A percentile compares a stretch with the other conserved stretches of the same genome.
These are phyloP conservation scores for Lodderomyces beijingensis DNA, from an alignment of 1,139 yeast genomes.

Conservation along the genomic window DNA sequence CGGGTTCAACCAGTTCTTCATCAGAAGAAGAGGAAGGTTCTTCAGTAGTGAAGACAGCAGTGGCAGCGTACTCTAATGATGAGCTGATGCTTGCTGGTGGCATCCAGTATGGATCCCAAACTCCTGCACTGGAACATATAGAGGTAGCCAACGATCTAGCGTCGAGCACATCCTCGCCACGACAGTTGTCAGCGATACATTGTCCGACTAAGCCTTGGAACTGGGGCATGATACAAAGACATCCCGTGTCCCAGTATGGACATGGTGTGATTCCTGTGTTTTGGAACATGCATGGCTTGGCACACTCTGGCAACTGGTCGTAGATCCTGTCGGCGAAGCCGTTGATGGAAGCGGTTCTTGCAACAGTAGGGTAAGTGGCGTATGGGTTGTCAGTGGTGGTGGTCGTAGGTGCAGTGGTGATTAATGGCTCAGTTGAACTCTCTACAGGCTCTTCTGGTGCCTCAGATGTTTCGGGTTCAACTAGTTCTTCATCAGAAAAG, in stretches of 20 bases:
- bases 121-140: slow-evolving; percentile 40
- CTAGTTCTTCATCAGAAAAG: neutral
- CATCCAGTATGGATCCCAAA: slow-evolving; percentile 36
- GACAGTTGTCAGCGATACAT: slow-evolving; percentile 26
- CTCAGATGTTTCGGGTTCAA: slow-evolving; percentile 1
- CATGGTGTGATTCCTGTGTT: slow-evolving; percentile 29
- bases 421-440: neutral
- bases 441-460: neutral
- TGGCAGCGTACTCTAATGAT: slow-evolving; percentile 28
- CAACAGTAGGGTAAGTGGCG: slow-evolving; percentile 29
- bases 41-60: slow-evolving; percentile 11
- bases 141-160: slow-evolving; percentile 42
- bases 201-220: slow-evolving; percentile 25
- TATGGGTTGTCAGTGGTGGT: slow-evolving; percentile 9
- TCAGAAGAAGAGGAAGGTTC: slow-evolving; percentile 1
- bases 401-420: slow-evolving; percentile 5
- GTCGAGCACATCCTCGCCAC: slow-evolving; percentile 32
- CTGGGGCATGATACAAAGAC: slow-evolving; percentile 31
- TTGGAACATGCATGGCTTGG: slow-evolving; percentile 23
- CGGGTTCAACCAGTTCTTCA: no score
- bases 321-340: slow-evolving; percentile 35
- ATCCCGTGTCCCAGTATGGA: slow-evolving; percentile 37
- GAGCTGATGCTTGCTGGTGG: slow-evolving; percentile 29
- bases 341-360: slow-evolving; percentile 29
- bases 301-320: slow-evolving; percentile 20